phyloP scores from a whole-genome alignment of 1,284 basidiomycete genomes.

The Xerocomus amazonicus region DNA sequence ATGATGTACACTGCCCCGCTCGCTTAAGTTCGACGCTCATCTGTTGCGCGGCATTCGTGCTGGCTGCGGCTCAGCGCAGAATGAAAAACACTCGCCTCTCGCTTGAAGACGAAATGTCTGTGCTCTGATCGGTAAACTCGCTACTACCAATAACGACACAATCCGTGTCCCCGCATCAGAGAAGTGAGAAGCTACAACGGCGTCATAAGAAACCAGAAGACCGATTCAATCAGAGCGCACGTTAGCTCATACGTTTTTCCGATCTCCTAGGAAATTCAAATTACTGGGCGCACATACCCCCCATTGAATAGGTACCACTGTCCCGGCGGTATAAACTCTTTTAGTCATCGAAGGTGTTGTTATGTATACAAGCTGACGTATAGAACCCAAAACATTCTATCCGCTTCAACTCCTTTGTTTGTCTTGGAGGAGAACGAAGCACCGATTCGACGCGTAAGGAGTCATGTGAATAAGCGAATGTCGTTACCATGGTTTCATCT shows the following conservation, averaged over 20 bases:
- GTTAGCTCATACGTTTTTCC: slow-evolving; percentile 7
- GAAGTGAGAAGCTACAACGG: slow-evolving; percentile 13
- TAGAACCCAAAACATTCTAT: slow-evolving; percentile 1
- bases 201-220: slow-evolving; percentile 6
- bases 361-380: slow-evolving; percentile 14
- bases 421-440: background rate
- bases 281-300: slow-evolving; percentile 17
- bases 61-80: background rate
- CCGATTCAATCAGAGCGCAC: slow-evolving; percentile 2
- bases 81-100: background rate
- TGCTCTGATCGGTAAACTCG: slow-evolving; percentile 1
- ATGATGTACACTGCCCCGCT: background rate
- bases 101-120: background rate
- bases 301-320: slow-evolving; percentile 2
- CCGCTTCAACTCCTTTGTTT: background rate
- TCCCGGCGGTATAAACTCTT: background rate
- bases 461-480: slow-evolving; percentile 10
- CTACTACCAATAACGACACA: slow-evolving; percentile 7
- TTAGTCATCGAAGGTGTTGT: slow-evolving; percentile 12
- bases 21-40: background rate
- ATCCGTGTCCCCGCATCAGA: slow-evolving; percentile 15
- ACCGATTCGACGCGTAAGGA: slow-evolving; percentile 1
- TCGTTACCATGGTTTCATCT: slow-evolving; percentile 20
- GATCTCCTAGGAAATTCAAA: slow-evolving; percentile 1
- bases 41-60: background rate